These are phyloP conservation scores for Chlamydomonas sphaeroides DNA, from an alignment of 139 green algal genomes.

Conservation along the genomic window DNA sequence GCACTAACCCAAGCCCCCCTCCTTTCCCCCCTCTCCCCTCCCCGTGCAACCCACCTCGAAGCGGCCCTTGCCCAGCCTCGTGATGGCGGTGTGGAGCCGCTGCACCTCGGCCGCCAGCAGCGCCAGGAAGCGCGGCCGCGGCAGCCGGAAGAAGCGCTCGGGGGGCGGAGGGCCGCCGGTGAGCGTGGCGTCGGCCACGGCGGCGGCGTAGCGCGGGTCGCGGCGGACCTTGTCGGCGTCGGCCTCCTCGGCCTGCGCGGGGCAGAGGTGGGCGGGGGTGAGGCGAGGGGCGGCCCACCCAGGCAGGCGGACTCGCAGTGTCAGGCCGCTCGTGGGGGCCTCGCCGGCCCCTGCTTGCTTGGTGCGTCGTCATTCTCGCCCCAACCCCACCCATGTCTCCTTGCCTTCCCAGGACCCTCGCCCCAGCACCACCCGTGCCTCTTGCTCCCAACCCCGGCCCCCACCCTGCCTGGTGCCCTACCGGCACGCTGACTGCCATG, in stretches of 20 bases:
- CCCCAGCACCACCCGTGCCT: not conserved
- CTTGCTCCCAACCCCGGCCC: not conserved
- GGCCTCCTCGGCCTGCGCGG: constrained; percentile 47
- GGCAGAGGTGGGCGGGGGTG: not conserved
- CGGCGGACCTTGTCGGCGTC: constrained; percentile 50
- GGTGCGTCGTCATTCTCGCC: not conserved
- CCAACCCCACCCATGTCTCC: no score
- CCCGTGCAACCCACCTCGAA: constrained; percentile 31
- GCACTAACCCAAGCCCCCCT: no score
- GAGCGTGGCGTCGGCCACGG: constrained; percentile 8
- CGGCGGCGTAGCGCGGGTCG: constrained; percentile 39
- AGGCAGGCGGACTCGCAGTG: no score
- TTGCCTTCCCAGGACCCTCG: not conserved
- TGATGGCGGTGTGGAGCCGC: constrained; percentile 57
- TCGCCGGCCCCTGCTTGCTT: no score
- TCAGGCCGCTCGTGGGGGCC: not conserved
- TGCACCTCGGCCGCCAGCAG: constrained; percentile 54
- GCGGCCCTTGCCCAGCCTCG: constrained; percentile 31
- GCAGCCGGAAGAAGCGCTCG: constrained; percentile 51
- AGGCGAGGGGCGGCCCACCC: no score
- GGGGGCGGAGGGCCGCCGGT: constrained; percentile 26
- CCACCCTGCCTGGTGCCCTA: no score
- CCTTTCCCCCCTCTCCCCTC: no score
- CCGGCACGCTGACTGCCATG: constrained; percentile 25
- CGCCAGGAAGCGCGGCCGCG: constrained; percentile 54